Evolutionary conservation across 345 rosid genomes (phyloP).

Genomic region (Durio zibethinus): DNA sequence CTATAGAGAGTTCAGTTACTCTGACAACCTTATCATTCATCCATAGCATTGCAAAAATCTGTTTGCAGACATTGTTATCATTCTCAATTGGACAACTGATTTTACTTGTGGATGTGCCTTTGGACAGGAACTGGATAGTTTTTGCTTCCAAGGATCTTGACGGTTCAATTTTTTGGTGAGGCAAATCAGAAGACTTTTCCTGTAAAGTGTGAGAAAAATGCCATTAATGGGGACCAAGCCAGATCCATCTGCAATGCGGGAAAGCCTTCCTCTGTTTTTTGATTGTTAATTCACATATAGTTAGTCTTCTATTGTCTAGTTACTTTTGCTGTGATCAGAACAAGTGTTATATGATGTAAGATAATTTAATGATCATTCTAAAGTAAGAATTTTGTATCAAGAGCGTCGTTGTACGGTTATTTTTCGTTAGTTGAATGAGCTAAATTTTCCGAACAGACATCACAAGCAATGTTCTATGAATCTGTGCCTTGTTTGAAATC

Average conservation of each 20-base stretch:
- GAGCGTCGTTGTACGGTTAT: not conserved
- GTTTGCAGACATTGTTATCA: not conserved
- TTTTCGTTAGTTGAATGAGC: not conserved
- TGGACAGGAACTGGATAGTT: conserved; percentile 3
- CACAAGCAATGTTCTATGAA: too few species aligned
- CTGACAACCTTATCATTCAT: not conserved
- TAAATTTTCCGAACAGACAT: too few species aligned
- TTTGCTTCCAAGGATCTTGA: not conserved
- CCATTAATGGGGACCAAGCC: not conserved
- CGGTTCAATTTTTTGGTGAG: not conserved
- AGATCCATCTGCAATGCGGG: not conserved
- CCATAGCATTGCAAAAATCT: not conserved
- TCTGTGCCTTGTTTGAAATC: too few species aligned
- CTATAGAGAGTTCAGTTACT: not conserved
- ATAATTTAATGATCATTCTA: not conserved
- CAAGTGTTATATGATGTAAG: not conserved
- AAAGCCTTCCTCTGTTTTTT: not conserved
- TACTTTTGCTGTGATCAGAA: not conserved
- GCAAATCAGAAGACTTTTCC: not conserved
- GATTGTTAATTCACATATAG: not conserved
- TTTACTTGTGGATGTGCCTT: not conserved
- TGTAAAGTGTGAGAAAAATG: too few species aligned
- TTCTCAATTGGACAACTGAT: not conserved
- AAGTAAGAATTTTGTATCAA: not conserved
- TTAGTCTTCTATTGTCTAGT: not conserved